Base-by-base conservation (phyloP, 495 filamentous ascomycete species). In the Pyrenula aspistea region DNA sequence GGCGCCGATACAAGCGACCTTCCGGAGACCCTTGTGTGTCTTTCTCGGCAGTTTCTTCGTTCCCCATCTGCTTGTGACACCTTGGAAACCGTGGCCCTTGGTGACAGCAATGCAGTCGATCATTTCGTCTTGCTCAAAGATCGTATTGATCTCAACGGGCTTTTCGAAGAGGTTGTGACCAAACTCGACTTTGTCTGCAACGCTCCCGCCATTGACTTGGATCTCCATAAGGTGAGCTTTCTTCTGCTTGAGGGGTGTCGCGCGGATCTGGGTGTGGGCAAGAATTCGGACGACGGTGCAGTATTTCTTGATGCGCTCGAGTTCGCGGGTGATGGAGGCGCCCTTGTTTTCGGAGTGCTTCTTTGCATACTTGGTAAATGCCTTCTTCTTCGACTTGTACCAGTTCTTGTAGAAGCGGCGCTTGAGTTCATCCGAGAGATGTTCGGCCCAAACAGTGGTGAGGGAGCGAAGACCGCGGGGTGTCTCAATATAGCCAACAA, bases 301-400 rank as follows among this genome's bases (percentile, higher is more conserved):
- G 89, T 97, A 99, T 81, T 96, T 96, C 89, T 95, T 95, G 80
- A 99, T 96, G 76, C 94, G 91, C 83, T 96, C 92, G 64, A 97
- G 86, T 78, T 99, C 94, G 72, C 88, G 86, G 73, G 85, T 88
- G 79, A 98, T 86, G 63, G 89, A 87, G 65, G 88, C 78, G 66
- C 88, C 92, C 76, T 69, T 84, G 79, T 77, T 86, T 74, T 95
- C 91, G 63, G 94, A 87, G 86, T 97, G 89, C 83, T 95, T 92
- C 89, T 96, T 97, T 82, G 94, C 88, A 78, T 99, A 99, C 83
- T 94, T 96, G 81, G 94, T 99, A 83, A 97, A 99, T 57, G 94
- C 94, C 91, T 99, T 99, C 89, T 96, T 97, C 91, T 99, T 99
- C 82, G 82, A 87, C 83, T 94, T 95, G 88, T 99, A 99, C 94